Evolutionary conservation across 768 basidiomycete genomes (phyloP), one percentile per base, ranked within the genome.

Genomic region (Megacollybia marginata): DNA sequence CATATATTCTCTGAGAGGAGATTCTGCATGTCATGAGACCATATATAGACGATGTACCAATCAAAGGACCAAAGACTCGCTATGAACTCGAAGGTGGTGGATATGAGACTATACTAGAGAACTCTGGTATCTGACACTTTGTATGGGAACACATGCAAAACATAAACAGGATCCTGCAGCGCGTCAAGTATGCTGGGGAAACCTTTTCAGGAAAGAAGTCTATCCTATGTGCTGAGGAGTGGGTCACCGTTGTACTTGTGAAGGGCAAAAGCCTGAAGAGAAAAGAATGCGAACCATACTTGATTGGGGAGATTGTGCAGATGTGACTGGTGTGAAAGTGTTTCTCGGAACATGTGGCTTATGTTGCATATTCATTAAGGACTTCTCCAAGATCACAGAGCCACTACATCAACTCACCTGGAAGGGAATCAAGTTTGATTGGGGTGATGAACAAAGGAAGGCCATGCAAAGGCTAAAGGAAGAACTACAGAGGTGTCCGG

Each of bases 81-180:
- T 66, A 68, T 36, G 59, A 52, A 13, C 2, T n/a, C 0, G 13
- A 16, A 9, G 5, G 9, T 2, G 57, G 62, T n/a, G 52, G 59
- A 0, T 55, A 36, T 34, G 51, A 55, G 32, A 47, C 46, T 15
- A 49, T 55, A 2, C 42, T 42, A 2, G 47, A 49, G 5, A 55
- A 55, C 38, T 11, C 47, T 5, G 51, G 51, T 5, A 55, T 55
- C 13, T 20, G 65, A 0, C 48, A 56, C 1, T 70, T 68, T 43
- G 51, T 70, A 1, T 71, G 66, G 66, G 67, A 71, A 53, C 70
- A 73, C 51, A 53, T 66, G 1, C 19, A 59, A 4, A 59, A 64
- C 38, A 46, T 70, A 19, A 66, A 74, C 46, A 52, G 65, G 3
- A 52, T 73, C 11, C 51, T 72, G 0, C 62, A 66, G 28, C 47